Percentiles rank a stretch among this genome's conserved stretches.
Conservation (phyloP, 495 filamentous ascomycete species). For the Astrothelium macrocarpum region DNA sequence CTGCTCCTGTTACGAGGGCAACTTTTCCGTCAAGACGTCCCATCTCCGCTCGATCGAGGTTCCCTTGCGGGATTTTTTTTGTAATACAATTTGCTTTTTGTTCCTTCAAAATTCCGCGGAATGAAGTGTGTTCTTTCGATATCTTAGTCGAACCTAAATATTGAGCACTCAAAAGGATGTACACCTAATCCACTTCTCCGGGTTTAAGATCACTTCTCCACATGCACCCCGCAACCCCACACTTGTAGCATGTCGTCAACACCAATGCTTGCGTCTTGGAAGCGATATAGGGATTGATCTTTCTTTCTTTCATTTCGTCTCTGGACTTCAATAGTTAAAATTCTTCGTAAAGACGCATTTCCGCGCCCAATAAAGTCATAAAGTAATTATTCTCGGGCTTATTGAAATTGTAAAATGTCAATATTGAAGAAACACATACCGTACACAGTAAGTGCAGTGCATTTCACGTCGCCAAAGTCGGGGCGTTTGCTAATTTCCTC, state of each 20-base stretch:
- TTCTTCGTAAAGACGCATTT: no score
- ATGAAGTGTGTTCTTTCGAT: no score
- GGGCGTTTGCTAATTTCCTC: background rate
- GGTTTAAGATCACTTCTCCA: background rate
- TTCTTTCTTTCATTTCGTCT: background rate
- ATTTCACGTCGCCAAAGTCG: background rate
- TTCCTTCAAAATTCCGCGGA: no score
- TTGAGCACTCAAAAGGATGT: no score
- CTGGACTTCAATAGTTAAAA: no score
- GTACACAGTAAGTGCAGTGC: background rate
- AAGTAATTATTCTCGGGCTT: no score
- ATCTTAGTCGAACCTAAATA: no score
- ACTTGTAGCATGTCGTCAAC: background rate
- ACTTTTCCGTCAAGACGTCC: constrained; percentile 25
- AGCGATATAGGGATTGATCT: background rate
- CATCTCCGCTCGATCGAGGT: constrained; percentile 14
- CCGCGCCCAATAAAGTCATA: no score
- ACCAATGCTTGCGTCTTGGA: background rate
- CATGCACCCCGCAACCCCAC: constrained; percentile 1
- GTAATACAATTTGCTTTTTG: no score
- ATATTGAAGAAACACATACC: constrained; percentile 1
- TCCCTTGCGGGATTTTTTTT: no score
- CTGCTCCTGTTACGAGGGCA: constrained; percentile 25
- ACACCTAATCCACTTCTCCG: background rate
- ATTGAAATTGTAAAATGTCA: background rate